A percentile compares a stretch with the other conserved stretches of the same genome.
These are phyloP conservation scores for Ammopiptanthus mongolicus DNA, from an alignment of 306 rosid genomes.

Conservation along the genomic window DNA sequence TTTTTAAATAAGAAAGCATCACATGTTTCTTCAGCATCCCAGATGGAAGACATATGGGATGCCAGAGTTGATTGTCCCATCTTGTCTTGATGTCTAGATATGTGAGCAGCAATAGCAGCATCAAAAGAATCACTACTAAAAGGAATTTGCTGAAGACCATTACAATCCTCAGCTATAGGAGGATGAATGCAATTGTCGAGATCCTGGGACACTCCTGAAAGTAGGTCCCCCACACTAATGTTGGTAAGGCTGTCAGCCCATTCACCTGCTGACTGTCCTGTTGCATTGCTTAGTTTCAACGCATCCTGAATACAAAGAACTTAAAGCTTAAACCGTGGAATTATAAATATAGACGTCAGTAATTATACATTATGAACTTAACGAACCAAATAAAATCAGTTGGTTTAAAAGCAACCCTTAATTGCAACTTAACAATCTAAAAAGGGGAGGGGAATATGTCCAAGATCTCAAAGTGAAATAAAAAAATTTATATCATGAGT, in stretches of 20 bases:
- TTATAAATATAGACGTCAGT: slow-evolving; percentile 6
- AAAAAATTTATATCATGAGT: not conserved
- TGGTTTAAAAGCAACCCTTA: not conserved
- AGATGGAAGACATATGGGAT: slow-evolving; percentile 72
- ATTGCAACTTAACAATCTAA: slow-evolving; percentile 1
- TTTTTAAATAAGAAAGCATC: slow-evolving; percentile 82
- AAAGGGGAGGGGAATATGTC: not conserved
- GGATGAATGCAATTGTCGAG: slow-evolving; percentile 42
- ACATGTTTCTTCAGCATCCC: slow-evolving; percentile 96
- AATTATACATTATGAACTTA: slow-evolving; percentile 5
- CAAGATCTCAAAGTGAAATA: not conserved
- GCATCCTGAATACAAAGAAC: slow-evolving; percentile 48
- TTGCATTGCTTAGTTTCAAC: slow-evolving; percentile 48
- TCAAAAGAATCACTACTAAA: slow-evolving; percentile 95
- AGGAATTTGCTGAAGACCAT: slow-evolving; percentile 66
- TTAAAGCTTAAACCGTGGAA: slow-evolving; percentile 4
- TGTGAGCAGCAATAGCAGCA: slow-evolving; percentile 98
- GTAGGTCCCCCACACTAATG: slow-evolving; percentile 85
- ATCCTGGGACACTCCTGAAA: slow-evolving; percentile 55
- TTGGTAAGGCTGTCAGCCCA: slow-evolving; percentile 99
- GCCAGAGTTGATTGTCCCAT: slow-evolving; percentile 49
- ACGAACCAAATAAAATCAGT: slow-evolving; percentile 12
- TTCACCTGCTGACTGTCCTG: slow-evolving; percentile 70
- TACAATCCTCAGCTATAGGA: slow-evolving; percentile 45
- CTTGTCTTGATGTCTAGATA: slow-evolving; percentile 67